phyloP scores from a whole-genome alignment of 192 early-diverging fungal genomes.

The Powellomyces hirtus region DNA sequence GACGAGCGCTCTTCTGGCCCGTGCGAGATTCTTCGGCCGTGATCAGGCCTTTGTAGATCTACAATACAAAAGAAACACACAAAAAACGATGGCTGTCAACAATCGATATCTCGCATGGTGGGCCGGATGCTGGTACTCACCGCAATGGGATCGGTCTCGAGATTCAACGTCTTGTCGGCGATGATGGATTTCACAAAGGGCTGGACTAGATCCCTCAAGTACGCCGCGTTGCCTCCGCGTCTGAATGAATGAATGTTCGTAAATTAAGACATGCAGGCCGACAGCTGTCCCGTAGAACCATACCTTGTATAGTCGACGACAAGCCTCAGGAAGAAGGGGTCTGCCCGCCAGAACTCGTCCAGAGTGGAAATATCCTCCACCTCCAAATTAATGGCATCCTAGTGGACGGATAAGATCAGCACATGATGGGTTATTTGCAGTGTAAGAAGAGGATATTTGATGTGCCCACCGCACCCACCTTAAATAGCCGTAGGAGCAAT shows the following conservation, averaged over 20 bases:
- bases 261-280: conserved; percentile 5
- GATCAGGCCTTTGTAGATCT: conserved; percentile 84
- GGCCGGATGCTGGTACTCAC: conserved; percentile 5
- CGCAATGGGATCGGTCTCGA: conserved; percentile 91
- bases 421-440: no score
- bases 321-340: conserved; percentile 97
- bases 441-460: no score
- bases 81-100: background rate
- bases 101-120: background rate
- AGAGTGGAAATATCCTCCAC: conserved; percentile 76
- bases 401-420: conserved; percentile 3
- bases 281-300: background rate
- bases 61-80: no score
- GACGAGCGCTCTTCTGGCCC: conserved; percentile 72
- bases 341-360: conserved; percentile 90
- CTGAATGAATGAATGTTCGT: conserved; percentile 36
- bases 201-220: conserved; percentile 78
- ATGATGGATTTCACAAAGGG: conserved; percentile 81
- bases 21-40: conserved; percentile 87
- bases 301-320: conserved; percentile 93
- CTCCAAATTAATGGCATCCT: conserved; percentile 79
- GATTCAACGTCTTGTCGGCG: conserved; percentile 71
- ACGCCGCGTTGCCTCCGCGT: conserved; percentile 93
- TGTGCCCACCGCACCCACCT: no score
- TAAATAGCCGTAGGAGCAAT: conserved; percentile 89